Base-by-base conservation (phyloP, 2,329 filamentous ascomycete genomes). In the Rhynchosporium secalis region DNA sequence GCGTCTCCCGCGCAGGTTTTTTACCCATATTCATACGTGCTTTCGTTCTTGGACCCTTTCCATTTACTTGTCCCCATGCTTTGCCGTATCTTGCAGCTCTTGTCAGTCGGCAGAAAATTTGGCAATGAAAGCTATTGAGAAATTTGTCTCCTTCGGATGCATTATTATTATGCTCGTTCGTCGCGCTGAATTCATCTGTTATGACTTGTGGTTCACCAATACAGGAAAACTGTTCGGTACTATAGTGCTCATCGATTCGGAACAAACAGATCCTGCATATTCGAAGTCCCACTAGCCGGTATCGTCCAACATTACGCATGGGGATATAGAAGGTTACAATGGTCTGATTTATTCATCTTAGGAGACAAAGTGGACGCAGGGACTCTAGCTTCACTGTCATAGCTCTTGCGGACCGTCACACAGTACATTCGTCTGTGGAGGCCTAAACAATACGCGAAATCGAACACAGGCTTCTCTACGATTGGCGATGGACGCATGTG, bases 311-410 rank as follows among this genome's bases (percentile, higher is more conserved):
- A 33, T 45, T 45, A 56, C 52, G 4, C 26, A 54, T 54, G 49
- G 52, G 52, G 52, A 45, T 5, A 43, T 29, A 2, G 38, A 56
- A 26, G 52, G 52, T 31, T 28, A 43, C 7, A 12, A 56, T 20
- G 40, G 40, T 45, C 28, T 56, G 40, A 45, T 40, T 13, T 13
- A 26, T 56, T 60, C 70, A 3, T 71, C 65, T 56, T 40, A 56
- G n/a, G 15, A 54, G 3, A 65, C 63, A 2, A 28, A 62, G 10
- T 70, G 68, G 62, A 68, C 62, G 3, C 58, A 62, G 4, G 67
- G 67, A 1, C 58, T 70, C n/a, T 71, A 65, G 62, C 58, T 70
- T 28, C 68, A 70, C 38, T 70, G 69, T 5, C 67, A 71, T 38
- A 67, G 59, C 33, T 64, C 57, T 49, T 62, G 56, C 52, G 63